Evolutionary conservation across 768 basidiomycete species (phyloP).

Genomic region (Boletus huronensis): DNA sequence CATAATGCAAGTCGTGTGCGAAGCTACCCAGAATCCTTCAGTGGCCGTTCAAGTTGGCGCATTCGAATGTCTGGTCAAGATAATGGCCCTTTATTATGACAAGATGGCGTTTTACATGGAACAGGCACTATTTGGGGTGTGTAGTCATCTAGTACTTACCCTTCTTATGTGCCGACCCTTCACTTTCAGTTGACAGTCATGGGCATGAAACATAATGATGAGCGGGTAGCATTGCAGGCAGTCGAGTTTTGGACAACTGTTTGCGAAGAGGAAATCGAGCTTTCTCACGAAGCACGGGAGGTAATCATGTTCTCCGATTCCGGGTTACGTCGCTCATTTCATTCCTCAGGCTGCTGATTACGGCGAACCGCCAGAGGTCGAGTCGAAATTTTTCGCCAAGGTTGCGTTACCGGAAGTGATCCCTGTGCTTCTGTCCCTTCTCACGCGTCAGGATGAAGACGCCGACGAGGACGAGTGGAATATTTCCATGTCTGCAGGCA

Average conservation of each 20-base stretch:
- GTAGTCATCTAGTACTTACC: constrained; percentile 29
- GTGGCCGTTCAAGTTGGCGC: constrained; percentile 90
- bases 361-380: constrained; percentile 79
- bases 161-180: constrained; percentile 13
- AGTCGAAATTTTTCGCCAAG: constrained; percentile 90
- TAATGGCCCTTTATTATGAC: constrained; percentile 98
- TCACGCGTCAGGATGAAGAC: constrained; percentile 93
- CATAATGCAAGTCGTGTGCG: constrained; percentile 99
- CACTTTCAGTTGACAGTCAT: constrained; percentile 79
- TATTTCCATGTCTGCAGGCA: constrained; percentile 94
- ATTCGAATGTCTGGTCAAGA: constrained; percentile 92
- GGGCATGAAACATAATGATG: constrained; percentile 94
- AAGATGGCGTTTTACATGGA: constrained; percentile 99
- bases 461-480: constrained; percentile 99
- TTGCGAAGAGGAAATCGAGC: constrained; percentile 94
- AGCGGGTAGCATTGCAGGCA: constrained; percentile 90
- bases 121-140: constrained; percentile 92
- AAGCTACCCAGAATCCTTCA: constrained; percentile 85
- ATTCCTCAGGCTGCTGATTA: constrained; percentile 75
- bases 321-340: constrained; percentile 4
- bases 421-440: constrained; percentile 83
- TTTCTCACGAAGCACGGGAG: constrained; percentile 89
- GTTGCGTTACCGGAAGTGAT: constrained; percentile 92
- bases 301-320: constrained; percentile 37
- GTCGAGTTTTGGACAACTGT: constrained; percentile 99